Base-by-base conservation (phyloP, 1,284 basidiomycete species). In the Moesziomyces sp. region DNA sequence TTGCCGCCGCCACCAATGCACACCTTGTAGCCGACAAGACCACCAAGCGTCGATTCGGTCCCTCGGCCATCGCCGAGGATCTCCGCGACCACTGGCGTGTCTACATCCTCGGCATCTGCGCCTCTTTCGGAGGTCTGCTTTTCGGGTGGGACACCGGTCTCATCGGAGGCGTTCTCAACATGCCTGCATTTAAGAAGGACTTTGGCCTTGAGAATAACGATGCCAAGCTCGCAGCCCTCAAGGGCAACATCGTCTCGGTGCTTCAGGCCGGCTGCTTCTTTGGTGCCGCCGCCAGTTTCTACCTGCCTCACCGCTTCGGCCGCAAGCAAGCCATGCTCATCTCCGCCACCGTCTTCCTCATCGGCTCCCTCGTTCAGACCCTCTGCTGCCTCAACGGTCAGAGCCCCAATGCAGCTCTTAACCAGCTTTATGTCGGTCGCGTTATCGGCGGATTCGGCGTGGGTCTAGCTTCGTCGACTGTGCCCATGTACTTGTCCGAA, bases 401-500 rank as follows among this genome's bases (percentile, higher is more conserved):
- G 58, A 71, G 73, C 30, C 16, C 62, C 21, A 51, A 19, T 4
- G 43, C 67, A 7, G 69, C 75, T 5, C 63, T 78, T 18, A 65
- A 62, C 51, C 80, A 79, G 63, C 77, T 82, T 50, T 83, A 79
- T 45, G 53, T 80, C 40, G 80, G 80, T 8, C 56, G 81, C 5
- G 72, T 74, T 24, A 73, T 78, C 16, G 71, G 67, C 4, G 72
- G 72, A 0, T 67, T 70, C 28, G 72, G 72, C 16, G 67, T 74
- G 23, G 72, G 72, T 38, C 67, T 70, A 14, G 62, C 67, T 3
- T 70, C 66, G 3, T 66, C 67, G 57, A 69, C 83, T 43, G 64
- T 84, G 57, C 76, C 83, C 38, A 83, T 82, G 21, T 85, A 84
- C 47, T 77, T 83, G 35, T 68, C 73, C 21, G 74, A 82, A 53